Base-by-base conservation (phyloP, 1,284 basidiomycete species). In the Rhizoctonia solani region DNA sequence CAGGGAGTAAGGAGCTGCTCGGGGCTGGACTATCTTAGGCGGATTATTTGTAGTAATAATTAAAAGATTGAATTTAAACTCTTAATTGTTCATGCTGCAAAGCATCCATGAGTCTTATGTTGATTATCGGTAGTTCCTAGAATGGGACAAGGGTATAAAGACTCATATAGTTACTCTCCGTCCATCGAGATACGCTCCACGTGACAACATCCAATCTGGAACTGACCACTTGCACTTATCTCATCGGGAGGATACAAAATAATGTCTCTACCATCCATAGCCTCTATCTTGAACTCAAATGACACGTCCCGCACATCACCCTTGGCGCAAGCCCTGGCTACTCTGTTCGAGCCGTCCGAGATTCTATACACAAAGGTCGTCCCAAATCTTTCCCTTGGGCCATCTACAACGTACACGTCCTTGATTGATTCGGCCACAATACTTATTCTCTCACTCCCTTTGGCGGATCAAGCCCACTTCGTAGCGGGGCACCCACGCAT, bases 401-500 rank as follows among this genome's bases (percentile, higher is more conserved):
- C 71, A 1, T 68, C 82, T 67, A 72, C 75, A 5, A 72, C 84
- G 4, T 92, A 92, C 75, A 59, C 76, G 14, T 77, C 81, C 11
- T 78, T 95, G 67, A 82, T 95, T 72, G 83, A 88, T 73, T 72
- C 79, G 8, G 83, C 88, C 2, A 77, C 87, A 63, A 56, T 72
- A 0, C 78, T 83, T 56, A 83, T 92, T 29, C 72, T 73, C 5
- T 73, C 71, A 37, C 94, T 92, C 91, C 78, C 81, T 44, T 72
- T 78, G 50, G 76, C 79, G 11, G 79, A 84, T 11, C 86, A 86
- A 74, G 87, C 87, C 0, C 77, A 79, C 65, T 95, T 97, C 74
- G 81, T 95, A 69, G 83, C 81, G 1, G 92, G 87, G 1, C 94
- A 96, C 78, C 94, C 94, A 44, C 83, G 93, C 69, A 95, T 96